Evolutionary conservation across 768 basidiomycete species (phyloP).

Genomic region (Tricholoma sp.): DNA sequence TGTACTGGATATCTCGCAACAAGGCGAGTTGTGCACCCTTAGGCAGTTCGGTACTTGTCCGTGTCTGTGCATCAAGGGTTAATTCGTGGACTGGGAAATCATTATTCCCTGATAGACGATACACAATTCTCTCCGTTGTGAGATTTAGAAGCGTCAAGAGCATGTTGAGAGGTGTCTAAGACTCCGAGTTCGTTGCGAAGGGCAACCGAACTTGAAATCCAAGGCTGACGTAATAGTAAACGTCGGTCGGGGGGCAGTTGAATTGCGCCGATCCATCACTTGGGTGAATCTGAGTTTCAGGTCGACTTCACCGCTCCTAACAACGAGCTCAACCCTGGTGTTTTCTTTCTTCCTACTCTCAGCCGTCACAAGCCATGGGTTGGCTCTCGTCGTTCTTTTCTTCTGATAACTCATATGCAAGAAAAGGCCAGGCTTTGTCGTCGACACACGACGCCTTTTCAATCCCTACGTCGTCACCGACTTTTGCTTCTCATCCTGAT

Average conservation of each 20-base stretch:
- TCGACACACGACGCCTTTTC: constrained; percentile 88
- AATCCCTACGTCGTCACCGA: constrained; percentile 69
- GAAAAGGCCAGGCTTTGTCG: constrained; percentile 63
- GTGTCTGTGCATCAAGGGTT: not conserved
- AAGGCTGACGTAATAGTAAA: not conserved
- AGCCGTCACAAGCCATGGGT: constrained; percentile 42
- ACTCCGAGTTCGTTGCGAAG: too few species aligned
- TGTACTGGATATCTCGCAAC: not conserved
- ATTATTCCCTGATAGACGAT: not conserved
- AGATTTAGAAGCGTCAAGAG: constrained; percentile 6
- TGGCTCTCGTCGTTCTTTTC: constrained; percentile 70
- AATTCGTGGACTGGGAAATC: not conserved
- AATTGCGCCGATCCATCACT: not conserved
- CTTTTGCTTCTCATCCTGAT: constrained; percentile 47
- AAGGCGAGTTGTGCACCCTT: not conserved
- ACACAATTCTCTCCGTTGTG: not conserved
- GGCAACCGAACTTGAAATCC: too few species aligned
- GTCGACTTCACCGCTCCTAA: not conserved
- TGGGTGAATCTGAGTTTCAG: not conserved
- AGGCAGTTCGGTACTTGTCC: not conserved
- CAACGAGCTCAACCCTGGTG: constrained; percentile 3
- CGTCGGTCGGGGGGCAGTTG: not conserved
- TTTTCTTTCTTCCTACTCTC: not conserved
- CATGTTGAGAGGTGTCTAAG: too few species aligned
- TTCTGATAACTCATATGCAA: constrained; percentile 38